A percentile compares a stretch with the other conserved stretches of the same genome.
phyloP scores from a whole-genome alignment of 768 basidiomycete genomes.

The Neoboletus brunneissimus region DNA sequence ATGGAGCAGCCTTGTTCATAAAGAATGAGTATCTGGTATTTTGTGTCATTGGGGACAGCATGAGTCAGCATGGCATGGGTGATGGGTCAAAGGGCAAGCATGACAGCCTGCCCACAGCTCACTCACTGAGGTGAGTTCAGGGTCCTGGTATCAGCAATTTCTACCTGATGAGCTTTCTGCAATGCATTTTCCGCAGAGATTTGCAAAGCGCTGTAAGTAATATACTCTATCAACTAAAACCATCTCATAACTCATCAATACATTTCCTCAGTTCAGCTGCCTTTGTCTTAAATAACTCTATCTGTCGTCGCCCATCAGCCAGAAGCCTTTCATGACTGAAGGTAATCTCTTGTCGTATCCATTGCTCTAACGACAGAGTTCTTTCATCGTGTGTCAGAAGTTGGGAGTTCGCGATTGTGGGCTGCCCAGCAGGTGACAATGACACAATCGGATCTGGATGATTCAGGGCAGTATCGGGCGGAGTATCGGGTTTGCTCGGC shows the following conservation, averaged over 20 bases:
- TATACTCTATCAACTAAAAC: not conserved
- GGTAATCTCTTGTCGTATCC: conserved; percentile 75
- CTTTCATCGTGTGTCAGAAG: conserved; percentile 48
- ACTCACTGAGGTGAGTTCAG: too few relatives aligned
- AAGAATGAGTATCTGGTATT: too few relatives aligned
- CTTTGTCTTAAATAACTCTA: conserved; percentile 45
- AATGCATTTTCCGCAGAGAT: too few relatives aligned
- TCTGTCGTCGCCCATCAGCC: conserved; percentile 49
- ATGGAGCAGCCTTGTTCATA: too few relatives aligned
- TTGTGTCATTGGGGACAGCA: too few relatives aligned
- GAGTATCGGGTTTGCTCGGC: not conserved
- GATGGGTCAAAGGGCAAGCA: too few relatives aligned
- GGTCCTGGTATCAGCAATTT: too few relatives aligned
- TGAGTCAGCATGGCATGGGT: too few relatives aligned
- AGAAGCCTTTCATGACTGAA: conserved; percentile 60
- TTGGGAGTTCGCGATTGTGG: conserved; percentile 14
- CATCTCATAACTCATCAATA: conserved; percentile 34
- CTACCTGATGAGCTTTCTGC: too few relatives aligned
- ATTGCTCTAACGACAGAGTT: conserved; percentile 79
- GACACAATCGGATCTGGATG: conserved; percentile 13
- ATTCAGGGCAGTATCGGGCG: not conserved
- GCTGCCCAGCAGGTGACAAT: conserved; percentile 10
- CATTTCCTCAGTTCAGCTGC: conserved; percentile 40
- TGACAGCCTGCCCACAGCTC: too few relatives aligned
- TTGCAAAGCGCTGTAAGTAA: too few relatives aligned